These are phyloP conservation scores for Cucurbita ficifolia DNA, from an alignment of 306 rosid species.

Conservation along the genomic window DNA sequence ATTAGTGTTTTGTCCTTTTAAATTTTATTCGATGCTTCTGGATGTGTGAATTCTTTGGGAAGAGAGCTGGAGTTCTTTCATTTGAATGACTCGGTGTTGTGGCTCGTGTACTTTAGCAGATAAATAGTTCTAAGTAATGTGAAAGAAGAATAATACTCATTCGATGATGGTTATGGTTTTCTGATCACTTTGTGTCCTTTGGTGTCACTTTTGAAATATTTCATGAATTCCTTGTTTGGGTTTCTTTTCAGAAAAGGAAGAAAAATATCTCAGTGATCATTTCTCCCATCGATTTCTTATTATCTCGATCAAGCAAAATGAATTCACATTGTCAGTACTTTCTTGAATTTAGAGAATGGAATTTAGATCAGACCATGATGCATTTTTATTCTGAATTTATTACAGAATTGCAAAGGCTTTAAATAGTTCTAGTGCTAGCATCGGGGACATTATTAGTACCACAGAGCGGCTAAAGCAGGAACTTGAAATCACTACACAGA, in stretches of 20 bases:
- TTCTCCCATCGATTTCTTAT: background rate
- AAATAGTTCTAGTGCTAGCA: constrained; percentile 60
- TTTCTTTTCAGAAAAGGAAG: background rate
- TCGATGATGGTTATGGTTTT: background rate
- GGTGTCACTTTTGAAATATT: background rate
- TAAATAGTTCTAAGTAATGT: background rate
- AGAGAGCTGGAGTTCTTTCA: background rate
- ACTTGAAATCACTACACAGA: constrained; percentile 52
- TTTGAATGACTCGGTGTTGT: background rate
- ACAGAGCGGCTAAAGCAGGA: constrained; percentile 91
- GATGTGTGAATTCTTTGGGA: background rate
- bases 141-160: background rate
- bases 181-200: background rate
- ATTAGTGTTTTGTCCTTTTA: background rate
- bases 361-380: constrained; percentile 1
- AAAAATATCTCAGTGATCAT: background rate
- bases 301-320: background rate
- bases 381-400: constrained; percentile 1
- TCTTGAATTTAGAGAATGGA: background rate
- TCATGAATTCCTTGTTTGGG: background rate
- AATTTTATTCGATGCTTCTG: background rate
- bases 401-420: constrained; percentile 63
- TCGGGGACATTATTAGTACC: constrained; percentile 76
- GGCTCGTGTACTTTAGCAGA: background rate
- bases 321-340: background rate